These are phyloP conservation scores for Suillus bovinus DNA, from an alignment of 768 basidiomycete species.

Conservation along the genomic window DNA sequence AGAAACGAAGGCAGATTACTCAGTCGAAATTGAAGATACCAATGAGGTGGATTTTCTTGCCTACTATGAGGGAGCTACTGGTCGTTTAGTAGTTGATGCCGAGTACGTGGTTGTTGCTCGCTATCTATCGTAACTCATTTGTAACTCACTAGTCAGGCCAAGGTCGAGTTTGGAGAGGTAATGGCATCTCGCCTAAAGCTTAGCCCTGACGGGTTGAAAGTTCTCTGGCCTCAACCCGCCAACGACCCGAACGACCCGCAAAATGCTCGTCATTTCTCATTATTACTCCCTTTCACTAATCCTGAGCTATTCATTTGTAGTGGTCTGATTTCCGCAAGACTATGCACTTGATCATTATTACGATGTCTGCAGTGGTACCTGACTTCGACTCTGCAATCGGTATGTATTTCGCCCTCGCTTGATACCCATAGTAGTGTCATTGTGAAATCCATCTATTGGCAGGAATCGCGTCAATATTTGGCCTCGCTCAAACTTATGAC, in stretches of 20 bases:
- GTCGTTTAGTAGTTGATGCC: slow-evolving; percentile 63
- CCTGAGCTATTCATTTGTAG: slow-evolving; percentile 24
- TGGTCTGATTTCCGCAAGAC: slow-evolving; percentile 47
- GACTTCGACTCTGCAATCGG: slow-evolving; percentile 57
- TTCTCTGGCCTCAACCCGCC: slow-evolving; percentile 57
- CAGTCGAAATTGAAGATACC: not conserved
- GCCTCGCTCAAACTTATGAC: slow-evolving; percentile 43
- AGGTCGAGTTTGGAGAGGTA: slow-evolving; percentile 48
- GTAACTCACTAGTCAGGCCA: slow-evolving; percentile 40
- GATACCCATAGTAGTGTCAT: not conserved
- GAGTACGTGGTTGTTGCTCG: slow-evolving; percentile 38
- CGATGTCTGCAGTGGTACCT: slow-evolving; percentile 53
- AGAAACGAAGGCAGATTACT: not conserved
- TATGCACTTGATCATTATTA: slow-evolving; percentile 48
- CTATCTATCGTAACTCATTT: not conserved
- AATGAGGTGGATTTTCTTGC: slow-evolving; percentile 35
- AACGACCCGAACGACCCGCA: slow-evolving; percentile 54
- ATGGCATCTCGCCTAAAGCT: slow-evolving; percentile 49
- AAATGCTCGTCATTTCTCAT: slow-evolving; percentile 38
- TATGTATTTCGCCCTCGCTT: slow-evolving; percentile 16
- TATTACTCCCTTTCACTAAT: not conserved
- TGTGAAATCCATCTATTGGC: not conserved
- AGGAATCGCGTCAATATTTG: slow-evolving; percentile 55
- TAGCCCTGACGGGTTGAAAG: slow-evolving; percentile 42
- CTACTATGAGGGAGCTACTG: slow-evolving; percentile 57